These are phyloP conservation scores for Calycina herbarum DNA, from an alignment of 2,329 filamentous ascomycete genomes.

Conservation along the genomic window DNA sequence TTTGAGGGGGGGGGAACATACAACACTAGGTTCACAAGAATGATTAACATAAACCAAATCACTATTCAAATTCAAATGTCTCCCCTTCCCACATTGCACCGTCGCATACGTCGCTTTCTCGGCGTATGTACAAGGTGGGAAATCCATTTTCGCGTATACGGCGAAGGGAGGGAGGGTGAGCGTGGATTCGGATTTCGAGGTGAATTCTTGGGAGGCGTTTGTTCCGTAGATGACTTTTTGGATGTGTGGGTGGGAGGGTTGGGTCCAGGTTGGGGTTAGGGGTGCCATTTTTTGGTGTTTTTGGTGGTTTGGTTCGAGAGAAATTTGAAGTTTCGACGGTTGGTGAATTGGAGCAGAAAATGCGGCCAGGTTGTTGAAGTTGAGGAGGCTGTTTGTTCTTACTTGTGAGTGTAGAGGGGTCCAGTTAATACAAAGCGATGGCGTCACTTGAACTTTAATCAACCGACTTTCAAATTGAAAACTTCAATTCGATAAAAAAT, in stretches of 20 bases:
- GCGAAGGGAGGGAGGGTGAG: slow-evolving; percentile 59
- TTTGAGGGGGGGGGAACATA: slow-evolving; percentile 39
- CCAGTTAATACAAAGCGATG: neutral
- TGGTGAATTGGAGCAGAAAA: too few relatives aligned
- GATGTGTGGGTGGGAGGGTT: slow-evolving; percentile 59
- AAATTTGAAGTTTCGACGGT: too few relatives aligned
- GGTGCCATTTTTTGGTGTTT: slow-evolving; percentile 47
- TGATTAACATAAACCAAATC: slow-evolving; percentile 69
- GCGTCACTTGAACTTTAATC: neutral
- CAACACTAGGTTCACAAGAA: slow-evolving; percentile 64
- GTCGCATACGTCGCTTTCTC: slow-evolving; percentile 61
- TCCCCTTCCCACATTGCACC: slow-evolving; percentile 57
- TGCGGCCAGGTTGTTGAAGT: too few relatives aligned
- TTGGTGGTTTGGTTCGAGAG: neutral
- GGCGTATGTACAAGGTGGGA: slow-evolving; percentile 61
- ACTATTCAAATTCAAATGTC: slow-evolving; percentile 63
- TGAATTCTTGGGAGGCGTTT: slow-evolving; percentile 47
- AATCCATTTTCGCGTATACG: slow-evolving; percentile 65
- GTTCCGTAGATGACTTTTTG: slow-evolving; percentile 56
- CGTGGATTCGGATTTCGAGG: slow-evolving; percentile 59
- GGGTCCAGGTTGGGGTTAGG: slow-evolving; percentile 57
- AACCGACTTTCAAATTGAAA: neutral
- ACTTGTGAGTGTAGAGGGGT: neutral
- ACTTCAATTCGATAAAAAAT: neutral
- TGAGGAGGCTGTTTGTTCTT: too few relatives aligned